Evolutionary conservation across 805 yeast genomes (phyloP).

Genomic region (Candida dajiaensis): DNA sequence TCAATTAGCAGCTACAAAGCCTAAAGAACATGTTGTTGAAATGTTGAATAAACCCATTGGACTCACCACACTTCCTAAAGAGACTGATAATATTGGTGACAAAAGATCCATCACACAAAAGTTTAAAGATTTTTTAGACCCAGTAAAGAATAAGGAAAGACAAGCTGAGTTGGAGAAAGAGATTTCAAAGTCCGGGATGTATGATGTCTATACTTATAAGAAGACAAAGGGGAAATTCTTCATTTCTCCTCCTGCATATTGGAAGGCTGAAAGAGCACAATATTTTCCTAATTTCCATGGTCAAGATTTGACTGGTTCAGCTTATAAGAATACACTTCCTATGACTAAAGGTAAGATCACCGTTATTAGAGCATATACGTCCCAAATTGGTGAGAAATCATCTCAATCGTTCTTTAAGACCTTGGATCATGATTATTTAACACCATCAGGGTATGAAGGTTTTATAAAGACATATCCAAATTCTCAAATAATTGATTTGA

Average conservation of each 20-base stretch:
- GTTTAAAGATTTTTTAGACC: slow-evolving; percentile 42
- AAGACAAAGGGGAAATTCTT: slow-evolving; percentile 84
- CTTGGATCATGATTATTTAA: slow-evolving; percentile 36
- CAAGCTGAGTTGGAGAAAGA: slow-evolving; percentile 54
- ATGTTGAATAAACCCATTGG: slow-evolving; percentile 45
- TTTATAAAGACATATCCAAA: slow-evolving; percentile 40
- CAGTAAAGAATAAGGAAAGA: slow-evolving; percentile 40
- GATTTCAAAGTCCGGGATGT: slow-evolving; percentile 62
- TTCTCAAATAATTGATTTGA: slow-evolving; percentile 70
- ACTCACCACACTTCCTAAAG: slow-evolving; percentile 29
- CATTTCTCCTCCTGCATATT: slow-evolving; percentile 73
- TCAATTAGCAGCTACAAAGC: slow-evolving; percentile 31
- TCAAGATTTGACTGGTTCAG: slow-evolving; percentile 36
- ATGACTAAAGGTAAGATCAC: slow-evolving; percentile 46
- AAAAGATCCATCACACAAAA: slow-evolving; percentile 29
- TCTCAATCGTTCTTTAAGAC: slow-evolving; percentile 53
- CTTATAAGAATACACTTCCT: slow-evolving; percentile 27
- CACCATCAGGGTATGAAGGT: slow-evolving; percentile 33
- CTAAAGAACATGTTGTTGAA: slow-evolving; percentile 29
- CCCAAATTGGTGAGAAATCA: slow-evolving; percentile 66
- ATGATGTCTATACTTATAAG: slow-evolving; percentile 55
- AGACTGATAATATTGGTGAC: slow-evolving; percentile 36
- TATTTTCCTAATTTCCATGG: slow-evolving; percentile 81
- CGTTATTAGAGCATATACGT: slow-evolving; percentile 60
- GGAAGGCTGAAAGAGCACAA: slow-evolving; percentile 62